phyloP scores from a whole-genome alignment of 1,284 basidiomycete genomes.

The Trichosporon coremiiforme region DNA sequence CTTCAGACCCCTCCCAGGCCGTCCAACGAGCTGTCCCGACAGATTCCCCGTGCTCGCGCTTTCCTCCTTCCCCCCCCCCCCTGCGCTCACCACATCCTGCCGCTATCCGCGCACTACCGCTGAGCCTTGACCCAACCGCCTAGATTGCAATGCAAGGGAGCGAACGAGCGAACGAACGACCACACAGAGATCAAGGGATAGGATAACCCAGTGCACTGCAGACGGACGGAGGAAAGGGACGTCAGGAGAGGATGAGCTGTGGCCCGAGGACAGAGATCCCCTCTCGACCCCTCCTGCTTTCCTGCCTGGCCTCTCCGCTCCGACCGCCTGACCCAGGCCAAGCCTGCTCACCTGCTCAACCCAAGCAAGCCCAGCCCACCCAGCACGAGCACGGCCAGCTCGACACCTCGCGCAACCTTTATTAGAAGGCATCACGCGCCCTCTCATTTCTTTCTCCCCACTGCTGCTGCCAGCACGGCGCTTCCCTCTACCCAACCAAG shows the following conservation, averaged over 20 bases:
- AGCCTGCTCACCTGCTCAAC: neutral
- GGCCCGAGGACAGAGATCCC: slow-evolving; percentile 10
- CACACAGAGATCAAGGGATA: neutral
- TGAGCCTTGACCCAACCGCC: neutral
- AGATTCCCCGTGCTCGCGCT: neutral
- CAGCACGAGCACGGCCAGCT: neutral
- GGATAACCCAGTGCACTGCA: neutral
- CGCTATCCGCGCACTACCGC: neutral
- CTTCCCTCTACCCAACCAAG: slow-evolving; percentile 3
- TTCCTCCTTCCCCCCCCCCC: too few species aligned
- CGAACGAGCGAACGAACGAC: neutral
- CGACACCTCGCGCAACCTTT: slow-evolving; percentile 5
- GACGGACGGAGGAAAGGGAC: neutral
- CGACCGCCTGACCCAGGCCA: slow-evolving; percentile 4
- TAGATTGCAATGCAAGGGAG: slow-evolving; percentile 3
- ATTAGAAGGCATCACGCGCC: neutral
- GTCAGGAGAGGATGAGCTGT: neutral
- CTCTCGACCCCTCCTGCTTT: neutral
- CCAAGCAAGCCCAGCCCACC: neutral
- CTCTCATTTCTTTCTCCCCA: neutral
- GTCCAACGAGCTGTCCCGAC: slow-evolving; percentile 1
- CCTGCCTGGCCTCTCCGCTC: neutral
- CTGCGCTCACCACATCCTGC: slow-evolving; percentile 1
- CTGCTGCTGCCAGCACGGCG: slow-evolving; percentile 4
- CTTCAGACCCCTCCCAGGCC: neutral